A percentile compares a stretch with the other conserved stretches of the same genome.
These are phyloP conservation scores for Fusarium brevicatenulatum DNA, from an alignment of 2,329 filamentous ascomycete species.

Conservation along the genomic window DNA sequence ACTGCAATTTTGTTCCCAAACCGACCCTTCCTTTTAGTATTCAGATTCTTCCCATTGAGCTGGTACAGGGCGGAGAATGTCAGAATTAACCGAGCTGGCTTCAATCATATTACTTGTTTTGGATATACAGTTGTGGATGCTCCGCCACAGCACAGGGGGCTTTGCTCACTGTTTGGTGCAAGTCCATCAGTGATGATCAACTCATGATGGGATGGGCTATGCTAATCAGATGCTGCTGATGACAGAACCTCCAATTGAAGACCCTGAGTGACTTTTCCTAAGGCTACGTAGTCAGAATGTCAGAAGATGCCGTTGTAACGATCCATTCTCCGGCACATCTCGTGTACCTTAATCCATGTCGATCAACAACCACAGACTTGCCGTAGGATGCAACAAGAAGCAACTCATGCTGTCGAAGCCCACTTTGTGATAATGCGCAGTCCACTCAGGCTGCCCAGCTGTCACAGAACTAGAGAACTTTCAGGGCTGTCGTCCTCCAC, in stretches of 20 bases:
- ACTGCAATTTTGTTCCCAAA: slow-evolving; percentile 20
- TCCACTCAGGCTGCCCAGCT: background rate
- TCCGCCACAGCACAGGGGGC: slow-evolving; percentile 29
- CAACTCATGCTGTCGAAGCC: background rate
- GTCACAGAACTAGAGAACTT: slow-evolving; percentile 6
- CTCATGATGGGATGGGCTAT: slow-evolving; percentile 14
- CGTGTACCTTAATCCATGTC: slow-evolving; percentile 18
- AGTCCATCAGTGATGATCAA: slow-evolving; percentile 1
- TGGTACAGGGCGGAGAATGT: slow-evolving; percentile 13
- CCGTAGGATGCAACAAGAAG: background rate
- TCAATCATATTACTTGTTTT: slow-evolving; percentile 19
- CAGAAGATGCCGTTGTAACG: slow-evolving; percentile 13
- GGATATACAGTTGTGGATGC: slow-evolving; percentile 23
- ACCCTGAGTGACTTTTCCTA: background rate
- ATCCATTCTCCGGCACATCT: slow-evolving; percentile 18
- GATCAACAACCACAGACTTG: background rate
- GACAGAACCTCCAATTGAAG: slow-evolving; percentile 20
- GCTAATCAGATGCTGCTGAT: slow-evolving; percentile 12
- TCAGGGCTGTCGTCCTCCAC: slow-evolving; percentile 27
- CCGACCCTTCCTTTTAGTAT: background rate
- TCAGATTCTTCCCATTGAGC: slow-evolving; percentile 21
- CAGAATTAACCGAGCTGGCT: slow-evolving; percentile 19
- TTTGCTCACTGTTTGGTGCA: slow-evolving; percentile 2
- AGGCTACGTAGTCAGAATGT: slow-evolving; percentile 5
- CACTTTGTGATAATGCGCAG: background rate